phyloP scores from a whole-genome alignment of 345 rosid genomes.

The Erodium maritimum region DNA sequence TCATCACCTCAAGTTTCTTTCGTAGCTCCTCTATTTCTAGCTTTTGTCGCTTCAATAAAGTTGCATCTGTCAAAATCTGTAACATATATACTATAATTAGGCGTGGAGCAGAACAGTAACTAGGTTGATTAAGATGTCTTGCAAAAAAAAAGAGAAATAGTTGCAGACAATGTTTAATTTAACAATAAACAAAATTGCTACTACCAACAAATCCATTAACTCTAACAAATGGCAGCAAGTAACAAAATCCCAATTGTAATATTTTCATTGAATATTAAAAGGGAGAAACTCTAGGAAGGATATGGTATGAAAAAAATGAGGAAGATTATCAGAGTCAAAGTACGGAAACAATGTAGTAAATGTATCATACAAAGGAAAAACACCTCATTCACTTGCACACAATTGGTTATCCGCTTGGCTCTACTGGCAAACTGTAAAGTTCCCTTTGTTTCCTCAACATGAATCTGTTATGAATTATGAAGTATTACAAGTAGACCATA shows the following conservation, averaged over 20 bases:
- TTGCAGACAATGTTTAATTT: not conserved
- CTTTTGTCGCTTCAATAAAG: conserved; percentile 81
- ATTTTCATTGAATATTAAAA: not conserved
- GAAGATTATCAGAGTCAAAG: not conserved
- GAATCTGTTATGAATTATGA: conserved; percentile 34
- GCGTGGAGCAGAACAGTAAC: not conserved
- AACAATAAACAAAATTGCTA: too few relatives aligned
- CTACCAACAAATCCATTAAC: not conserved
- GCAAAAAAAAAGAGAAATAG: not conserved
- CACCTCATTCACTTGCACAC: conserved; percentile 97
- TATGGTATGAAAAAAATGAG: not conserved
- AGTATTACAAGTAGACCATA: not conserved
- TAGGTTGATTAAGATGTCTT: not conserved
- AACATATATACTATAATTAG: conserved; percentile 1
- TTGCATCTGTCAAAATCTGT: conserved; percentile 91
- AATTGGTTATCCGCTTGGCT: conserved; percentile 89
- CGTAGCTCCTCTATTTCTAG: conserved; percentile 89
- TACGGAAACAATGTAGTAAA: not conserved
- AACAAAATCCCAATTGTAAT: not conserved
- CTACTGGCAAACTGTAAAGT: conserved; percentile 93
- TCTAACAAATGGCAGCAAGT: not conserved
- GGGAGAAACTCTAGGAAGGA: not conserved
- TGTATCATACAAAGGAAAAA: not conserved
- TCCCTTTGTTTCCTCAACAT: conserved; percentile 91
- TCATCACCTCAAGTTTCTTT: conserved; percentile 68